Conservation (phyloP, 495 filamentous ascomycete genomes). For the Lichenothelia convexa region DNA sequence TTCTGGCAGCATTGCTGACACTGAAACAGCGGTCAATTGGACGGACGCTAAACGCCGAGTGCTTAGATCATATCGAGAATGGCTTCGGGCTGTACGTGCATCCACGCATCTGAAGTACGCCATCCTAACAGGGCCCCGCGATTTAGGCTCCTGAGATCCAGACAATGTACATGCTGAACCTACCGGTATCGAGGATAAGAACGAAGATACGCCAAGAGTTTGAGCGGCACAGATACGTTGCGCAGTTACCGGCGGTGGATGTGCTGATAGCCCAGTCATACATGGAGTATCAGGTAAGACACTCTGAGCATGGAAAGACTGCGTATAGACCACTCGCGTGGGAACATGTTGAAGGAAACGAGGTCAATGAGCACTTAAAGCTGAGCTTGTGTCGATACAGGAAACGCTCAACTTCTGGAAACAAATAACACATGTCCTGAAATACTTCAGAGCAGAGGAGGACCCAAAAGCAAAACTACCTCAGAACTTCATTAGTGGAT, state of each 20-base stretch:
- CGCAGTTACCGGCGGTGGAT: slow-evolving; percentile 72
- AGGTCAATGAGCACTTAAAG: background rate
- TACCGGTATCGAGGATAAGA: slow-evolving; percentile 73
- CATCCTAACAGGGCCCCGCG: too few species aligned
- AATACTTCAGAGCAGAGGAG: slow-evolving; percentile 87
- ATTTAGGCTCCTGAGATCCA: slow-evolving; percentile 92
- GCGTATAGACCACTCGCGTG: background rate
- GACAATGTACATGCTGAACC: slow-evolving; percentile 80
- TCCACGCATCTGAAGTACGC: too few species aligned
- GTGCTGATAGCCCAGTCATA: slow-evolving; percentile 75
- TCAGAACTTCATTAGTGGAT: slow-evolving; percentile 73
- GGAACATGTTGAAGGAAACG: background rate
- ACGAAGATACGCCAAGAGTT: slow-evolving; percentile 96
- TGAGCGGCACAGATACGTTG: slow-evolving; percentile 84
- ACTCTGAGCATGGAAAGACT: too few species aligned
- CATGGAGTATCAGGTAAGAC: slow-evolving; percentile 63
- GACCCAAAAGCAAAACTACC: slow-evolving; percentile 63
- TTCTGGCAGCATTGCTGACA: too few species aligned
- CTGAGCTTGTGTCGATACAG: too few species aligned
- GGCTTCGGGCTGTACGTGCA: slow-evolving; percentile 73
- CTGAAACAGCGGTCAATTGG: slow-evolving; percentile 62
- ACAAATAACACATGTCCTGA: slow-evolving; percentile 87
- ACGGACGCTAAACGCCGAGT: slow-evolving; percentile 66
- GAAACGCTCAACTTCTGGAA: slow-evolving; percentile 99
- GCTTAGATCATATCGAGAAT: slow-evolving; percentile 72